A percentile compares a stretch with the other conserved stretches of the same genome.
These are phyloP conservation scores for Agaricus blazei DNA, from an alignment of 768 basidiomycete species.

Conservation along the genomic window DNA sequence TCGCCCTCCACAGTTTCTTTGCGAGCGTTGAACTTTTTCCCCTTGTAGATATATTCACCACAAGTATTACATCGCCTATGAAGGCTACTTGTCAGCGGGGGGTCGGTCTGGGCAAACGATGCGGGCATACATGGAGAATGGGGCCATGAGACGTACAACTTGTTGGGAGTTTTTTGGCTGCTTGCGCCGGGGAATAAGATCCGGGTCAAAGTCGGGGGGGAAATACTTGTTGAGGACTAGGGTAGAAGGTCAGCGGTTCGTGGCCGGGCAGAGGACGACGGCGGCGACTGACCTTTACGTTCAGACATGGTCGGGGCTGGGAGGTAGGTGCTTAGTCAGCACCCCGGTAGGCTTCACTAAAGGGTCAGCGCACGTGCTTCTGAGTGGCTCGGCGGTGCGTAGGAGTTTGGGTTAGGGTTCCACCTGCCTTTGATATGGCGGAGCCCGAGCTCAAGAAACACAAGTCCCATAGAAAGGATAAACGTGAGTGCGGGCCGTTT, in stretches of 20 bases:
- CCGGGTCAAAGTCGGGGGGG: constrained; percentile 97
- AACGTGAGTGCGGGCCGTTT: too few species aligned
- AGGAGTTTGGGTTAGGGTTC: too few species aligned
- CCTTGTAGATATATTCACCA: constrained; percentile 98
- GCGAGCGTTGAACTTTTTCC: constrained; percentile 98
- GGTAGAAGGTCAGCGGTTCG: background rate
- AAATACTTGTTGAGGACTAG: constrained; percentile 92
- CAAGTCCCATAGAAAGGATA: too few species aligned
- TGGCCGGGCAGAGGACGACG: background rate
- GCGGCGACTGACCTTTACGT: constrained; percentile 57
- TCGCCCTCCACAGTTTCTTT: constrained; percentile 98
- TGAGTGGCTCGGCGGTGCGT: too few species aligned
- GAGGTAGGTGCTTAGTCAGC: constrained; percentile 11
- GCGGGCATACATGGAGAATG: constrained; percentile 83
- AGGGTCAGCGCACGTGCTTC: too few species aligned
- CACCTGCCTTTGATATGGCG: too few species aligned
- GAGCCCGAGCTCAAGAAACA: too few species aligned
- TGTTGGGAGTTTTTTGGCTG: constrained; percentile 93
- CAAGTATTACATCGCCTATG: constrained; percentile 88
- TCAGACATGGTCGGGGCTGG: constrained; percentile 59
- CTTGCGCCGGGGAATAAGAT: constrained; percentile 88
- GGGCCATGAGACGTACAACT: constrained; percentile 98
- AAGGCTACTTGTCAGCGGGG: constrained; percentile 9
- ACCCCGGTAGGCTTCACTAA: too few species aligned
- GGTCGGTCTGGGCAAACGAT: constrained; percentile 6